A percentile compares a stretch with the other conserved stretches of the same genome.
These are phyloP conservation scores for Hypoxylon sp. DNA, from an alignment of 2,329 filamentous ascomycete species.

Conservation along the genomic window DNA sequence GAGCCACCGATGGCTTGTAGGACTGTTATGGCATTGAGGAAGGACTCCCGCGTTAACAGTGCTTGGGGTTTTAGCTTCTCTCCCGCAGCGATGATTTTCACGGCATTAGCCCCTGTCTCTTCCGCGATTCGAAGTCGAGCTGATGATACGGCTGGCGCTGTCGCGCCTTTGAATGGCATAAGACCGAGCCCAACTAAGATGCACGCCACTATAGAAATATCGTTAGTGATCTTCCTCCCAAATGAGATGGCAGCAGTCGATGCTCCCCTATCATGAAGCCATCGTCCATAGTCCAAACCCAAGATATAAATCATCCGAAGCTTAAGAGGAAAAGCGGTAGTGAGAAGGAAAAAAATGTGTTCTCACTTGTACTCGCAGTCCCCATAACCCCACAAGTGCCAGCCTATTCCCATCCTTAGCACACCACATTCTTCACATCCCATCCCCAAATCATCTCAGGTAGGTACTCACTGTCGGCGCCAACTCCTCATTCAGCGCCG, in stretches of 20 bases:
- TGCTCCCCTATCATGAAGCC: not conserved
- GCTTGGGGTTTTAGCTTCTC: conserved; percentile 78
- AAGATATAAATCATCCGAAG: not conserved
- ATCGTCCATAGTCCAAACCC: not conserved
- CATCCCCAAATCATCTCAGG: not conserved
- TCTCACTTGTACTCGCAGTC: conserved; percentile 80
- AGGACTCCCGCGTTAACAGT: conserved; percentile 80
- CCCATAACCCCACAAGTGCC: conserved; percentile 94
- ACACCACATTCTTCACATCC: not conserved
- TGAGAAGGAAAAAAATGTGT: not conserved
- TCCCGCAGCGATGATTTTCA: conserved; percentile 74
- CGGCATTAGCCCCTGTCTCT: conserved; percentile 77
- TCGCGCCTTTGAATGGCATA: conserved; percentile 81
- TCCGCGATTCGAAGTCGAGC: conserved; percentile 86
- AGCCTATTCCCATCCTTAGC: conserved; percentile 58
- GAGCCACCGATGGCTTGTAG: conserved; percentile 88
- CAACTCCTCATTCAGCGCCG: conserved; percentile 78
- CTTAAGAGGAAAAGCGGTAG: conserved; percentile 9
- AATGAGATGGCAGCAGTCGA: not conserved
- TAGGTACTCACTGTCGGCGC: conserved; percentile 72
- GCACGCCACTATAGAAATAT: conserved; percentile 71
- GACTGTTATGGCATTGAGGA: conserved; percentile 88
- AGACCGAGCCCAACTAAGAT: conserved; percentile 87
- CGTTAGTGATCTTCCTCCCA: conserved; percentile 5
- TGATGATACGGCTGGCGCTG: conserved; percentile 83